phyloP scores from a whole-genome alignment of 441 rosid genomes.

The California macrophylla region DNA sequence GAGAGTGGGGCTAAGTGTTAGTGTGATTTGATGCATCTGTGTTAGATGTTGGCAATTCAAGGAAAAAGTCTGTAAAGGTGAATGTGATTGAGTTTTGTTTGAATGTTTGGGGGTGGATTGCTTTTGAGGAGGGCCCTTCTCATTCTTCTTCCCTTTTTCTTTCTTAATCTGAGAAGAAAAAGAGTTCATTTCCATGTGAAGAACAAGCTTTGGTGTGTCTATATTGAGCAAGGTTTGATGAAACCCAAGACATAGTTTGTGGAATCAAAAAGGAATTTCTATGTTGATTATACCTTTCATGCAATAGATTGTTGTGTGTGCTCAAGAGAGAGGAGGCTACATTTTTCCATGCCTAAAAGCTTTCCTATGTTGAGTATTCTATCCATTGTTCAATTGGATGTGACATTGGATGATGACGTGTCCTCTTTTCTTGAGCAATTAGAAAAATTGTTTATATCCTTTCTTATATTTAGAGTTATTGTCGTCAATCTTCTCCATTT shows the following conservation, averaged over 20 bases:
- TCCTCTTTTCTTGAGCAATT: no score
- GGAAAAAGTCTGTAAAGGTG: conserved; percentile 16
- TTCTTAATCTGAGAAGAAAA: conserved; percentile 6
- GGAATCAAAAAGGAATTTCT: conserved; percentile 4
- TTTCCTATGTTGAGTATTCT: not conserved
- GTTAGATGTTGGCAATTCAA: conserved; percentile 11
- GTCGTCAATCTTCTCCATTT: no score
- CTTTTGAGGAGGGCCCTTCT: conserved; percentile 15
- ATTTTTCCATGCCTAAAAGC: conserved; percentile 5
- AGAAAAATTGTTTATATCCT: no score
- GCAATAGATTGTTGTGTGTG: conserved; percentile 3
- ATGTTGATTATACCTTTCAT: conserved; percentile 12
- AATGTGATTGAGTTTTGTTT: conserved; percentile 35
- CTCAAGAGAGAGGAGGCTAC: not conserved
- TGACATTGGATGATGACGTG: not conserved
- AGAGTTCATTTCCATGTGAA: not conserved
- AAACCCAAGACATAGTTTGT: conserved; percentile 2
- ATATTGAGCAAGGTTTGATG: conserved; percentile 10
- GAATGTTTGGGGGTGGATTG: conserved; percentile 16
- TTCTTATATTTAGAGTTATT: no score
- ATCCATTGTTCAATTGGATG: not conserved
- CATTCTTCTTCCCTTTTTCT: not conserved
- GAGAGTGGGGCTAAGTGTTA: conserved; percentile 11
- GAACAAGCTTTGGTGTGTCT: conserved; percentile 8
- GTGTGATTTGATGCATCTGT: conserved; percentile 35